Conservation (phyloP, 345 rosid species). For the Camelina sativa region DNA sequence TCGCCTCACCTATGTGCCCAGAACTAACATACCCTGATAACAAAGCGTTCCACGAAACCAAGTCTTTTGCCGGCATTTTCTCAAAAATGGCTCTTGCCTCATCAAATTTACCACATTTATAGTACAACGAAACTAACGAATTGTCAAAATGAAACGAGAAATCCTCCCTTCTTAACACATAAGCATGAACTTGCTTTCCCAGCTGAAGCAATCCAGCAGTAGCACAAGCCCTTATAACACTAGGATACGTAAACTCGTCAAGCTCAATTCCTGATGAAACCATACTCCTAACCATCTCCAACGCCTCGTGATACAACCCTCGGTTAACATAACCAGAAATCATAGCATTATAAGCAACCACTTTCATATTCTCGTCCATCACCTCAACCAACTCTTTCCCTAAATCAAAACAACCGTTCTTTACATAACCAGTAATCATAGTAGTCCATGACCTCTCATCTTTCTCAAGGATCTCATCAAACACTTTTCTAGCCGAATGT, state of each 20-base stretch:
- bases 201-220: slow-evolving; percentile 40
- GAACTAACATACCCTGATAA: slow-evolving; percentile 48
- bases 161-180: slow-evolving; percentile 38
- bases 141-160: slow-evolving; percentile 45
- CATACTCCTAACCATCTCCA: slow-evolving; percentile 45
- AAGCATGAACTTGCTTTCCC: slow-evolving; percentile 46
- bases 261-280: slow-evolving; percentile 41
- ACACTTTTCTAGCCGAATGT: slow-evolving; percentile 39
- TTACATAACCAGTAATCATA: slow-evolving; percentile 46
- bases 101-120: slow-evolving; percentile 44
- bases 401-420: slow-evolving; percentile 40
- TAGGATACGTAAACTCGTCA: slow-evolving; percentile 48
- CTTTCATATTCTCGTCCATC: slow-evolving; percentile 43
- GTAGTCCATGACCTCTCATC: slow-evolving; percentile 52
- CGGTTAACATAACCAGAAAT: slow-evolving; percentile 47
- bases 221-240: slow-evolving; percentile 46
- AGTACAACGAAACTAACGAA: slow-evolving; percentile 41
- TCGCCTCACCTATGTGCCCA: slow-evolving; percentile 46
- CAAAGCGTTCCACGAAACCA: slow-evolving; percentile 51
- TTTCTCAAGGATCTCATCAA: slow-evolving; percentile 44
- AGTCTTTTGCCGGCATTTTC: slow-evolving; percentile 40
- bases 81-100: slow-evolving; percentile 46
- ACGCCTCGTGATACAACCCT: slow-evolving; percentile 41
- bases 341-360: slow-evolving; percentile 45
- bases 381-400: slow-evolving; percentile 37